Evolutionary conservation across 106 monocot species (phyloP).

Genomic region (Phalaenopsis aphrodite): DNA sequence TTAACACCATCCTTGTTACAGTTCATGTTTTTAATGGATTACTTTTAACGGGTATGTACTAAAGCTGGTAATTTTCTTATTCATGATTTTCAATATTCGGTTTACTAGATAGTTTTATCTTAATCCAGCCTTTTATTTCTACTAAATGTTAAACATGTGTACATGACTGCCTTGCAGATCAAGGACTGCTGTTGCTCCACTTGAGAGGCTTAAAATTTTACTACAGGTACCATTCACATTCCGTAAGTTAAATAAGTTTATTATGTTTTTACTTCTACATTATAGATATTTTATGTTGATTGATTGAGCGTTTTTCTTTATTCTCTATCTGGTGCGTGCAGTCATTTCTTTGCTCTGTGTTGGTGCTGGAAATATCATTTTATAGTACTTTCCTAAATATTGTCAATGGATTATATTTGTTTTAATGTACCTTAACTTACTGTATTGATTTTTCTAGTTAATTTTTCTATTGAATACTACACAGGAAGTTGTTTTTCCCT

Average conservation of each 20-base stretch:
- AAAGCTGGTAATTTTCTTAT: not conserved
- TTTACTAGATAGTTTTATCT: not conserved
- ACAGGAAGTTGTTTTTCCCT: not conserved
- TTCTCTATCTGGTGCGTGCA: not conserved
- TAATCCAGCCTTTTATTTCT: not conserved
- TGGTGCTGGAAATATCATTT: not conserved
- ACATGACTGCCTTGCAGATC: slow-evolving; percentile 24
- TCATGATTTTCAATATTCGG: not conserved
- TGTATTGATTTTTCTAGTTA: not conserved
- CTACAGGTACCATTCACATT: slow-evolving; percentile 32
- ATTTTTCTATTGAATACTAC: not conserved
- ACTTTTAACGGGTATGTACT: not conserved
- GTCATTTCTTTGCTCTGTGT: not conserved
- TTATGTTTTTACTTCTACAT: not conserved
- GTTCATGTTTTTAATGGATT: not conserved
- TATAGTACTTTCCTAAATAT: not conserved
- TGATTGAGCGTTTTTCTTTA: not conserved
- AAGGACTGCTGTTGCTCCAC: slow-evolving; percentile 59
- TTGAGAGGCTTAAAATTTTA: slow-evolving; percentile 52
- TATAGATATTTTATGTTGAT: not conserved
- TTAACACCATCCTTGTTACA: not conserved
- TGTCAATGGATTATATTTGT: not conserved
- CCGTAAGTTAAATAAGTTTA: not conserved
- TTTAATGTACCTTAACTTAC: not conserved
- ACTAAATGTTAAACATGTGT: not conserved